Conservation (phyloP, 768 basidiomycete genomes). For the Stropharia rugosoannulata region DNA sequence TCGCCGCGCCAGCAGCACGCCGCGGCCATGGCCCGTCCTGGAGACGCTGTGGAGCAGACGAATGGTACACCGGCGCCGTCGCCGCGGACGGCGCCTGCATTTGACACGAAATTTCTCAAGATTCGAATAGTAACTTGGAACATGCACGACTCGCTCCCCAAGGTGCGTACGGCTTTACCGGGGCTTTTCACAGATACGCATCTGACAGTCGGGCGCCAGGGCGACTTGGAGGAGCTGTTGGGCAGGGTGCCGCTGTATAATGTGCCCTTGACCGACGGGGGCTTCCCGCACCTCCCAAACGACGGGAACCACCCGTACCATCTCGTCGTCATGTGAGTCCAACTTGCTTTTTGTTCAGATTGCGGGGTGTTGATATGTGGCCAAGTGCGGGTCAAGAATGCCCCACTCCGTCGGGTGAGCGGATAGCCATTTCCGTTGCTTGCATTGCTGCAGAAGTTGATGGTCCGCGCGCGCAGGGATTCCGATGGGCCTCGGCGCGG, state of each 20-base stretch:
- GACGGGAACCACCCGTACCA: constrained; percentile 72
- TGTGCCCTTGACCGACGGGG: constrained; percentile 21
- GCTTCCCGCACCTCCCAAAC: constrained; percentile 46
- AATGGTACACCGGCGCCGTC: constrained; percentile 15
- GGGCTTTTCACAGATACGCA: neutral
- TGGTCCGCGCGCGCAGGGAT: constrained; percentile 44
- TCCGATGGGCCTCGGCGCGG: constrained; percentile 76
- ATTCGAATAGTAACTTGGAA: constrained; percentile 78
- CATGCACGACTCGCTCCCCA: constrained; percentile 82
- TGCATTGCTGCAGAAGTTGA: neutral
- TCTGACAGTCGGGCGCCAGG: constrained; percentile 38
- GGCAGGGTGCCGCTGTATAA: constrained; percentile 55
- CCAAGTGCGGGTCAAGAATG: constrained; percentile 71
- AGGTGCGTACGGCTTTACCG: constrained; percentile 36
- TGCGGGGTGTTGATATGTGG: constrained; percentile 16
- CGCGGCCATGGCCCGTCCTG: constrained; percentile 8
- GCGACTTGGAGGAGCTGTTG: constrained; percentile 70
- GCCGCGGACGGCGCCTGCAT: constrained; percentile 9
- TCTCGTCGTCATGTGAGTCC: constrained; percentile 70
- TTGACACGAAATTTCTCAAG: constrained; percentile 52
- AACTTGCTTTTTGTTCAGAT: neutral
- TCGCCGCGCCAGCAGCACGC: constrained; percentile 23
- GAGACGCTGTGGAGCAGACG: neutral
- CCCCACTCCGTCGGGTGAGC: constrained; percentile 68
- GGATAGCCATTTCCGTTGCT: neutral